These are phyloP conservation scores for Fusarium siculi DNA, from an alignment of 2,329 filamentous ascomycete species.

Conservation along the genomic window DNA sequence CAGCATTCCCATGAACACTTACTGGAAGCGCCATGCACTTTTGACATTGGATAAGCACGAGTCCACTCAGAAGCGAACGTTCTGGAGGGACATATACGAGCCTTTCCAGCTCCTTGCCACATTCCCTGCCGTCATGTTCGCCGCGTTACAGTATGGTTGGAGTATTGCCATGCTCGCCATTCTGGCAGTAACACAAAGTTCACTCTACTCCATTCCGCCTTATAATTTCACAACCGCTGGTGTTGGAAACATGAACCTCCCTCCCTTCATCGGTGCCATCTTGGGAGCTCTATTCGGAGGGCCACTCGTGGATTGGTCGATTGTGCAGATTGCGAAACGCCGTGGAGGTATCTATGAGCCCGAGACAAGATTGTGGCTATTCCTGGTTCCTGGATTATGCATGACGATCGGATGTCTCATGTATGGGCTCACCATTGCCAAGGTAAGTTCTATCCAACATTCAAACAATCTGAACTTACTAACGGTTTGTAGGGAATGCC, in stretches of 20 bases:
- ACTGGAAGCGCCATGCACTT: slow-evolving; percentile 14
- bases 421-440: slow-evolving; percentile 32
- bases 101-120: slow-evolving; percentile 7
- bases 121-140: slow-evolving; percentile 16
- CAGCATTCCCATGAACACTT: slow-evolving; percentile 19
- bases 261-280: slow-evolving; percentile 22
- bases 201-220: slow-evolving; percentile 4
- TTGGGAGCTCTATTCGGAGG: slow-evolving; percentile 27
- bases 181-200: slow-evolving; percentile 23
- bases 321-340: slow-evolving; percentile 26
- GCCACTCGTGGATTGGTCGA: slow-evolving; percentile 15
- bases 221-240: slow-evolving; percentile 30
- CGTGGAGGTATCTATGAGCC: slow-evolving; percentile 32
- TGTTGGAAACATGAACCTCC: slow-evolving; percentile 36
- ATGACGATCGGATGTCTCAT: slow-evolving; percentile 33
- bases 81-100: slow-evolving; percentile 19
- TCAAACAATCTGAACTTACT: fast-evolving
- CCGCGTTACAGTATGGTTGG: slow-evolving; percentile 18
- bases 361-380: slow-evolving; percentile 32
- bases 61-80: neutral
- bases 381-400: slow-evolving; percentile 17
- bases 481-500: slow-evolving; percentile 18
- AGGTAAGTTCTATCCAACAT: neutral
- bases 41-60: slow-evolving; percentile 13
- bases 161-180: slow-evolving; percentile 33